Conservation (phyloP, 148 eudicot genomes). For the Rhododendron griersonianum region DNA sequence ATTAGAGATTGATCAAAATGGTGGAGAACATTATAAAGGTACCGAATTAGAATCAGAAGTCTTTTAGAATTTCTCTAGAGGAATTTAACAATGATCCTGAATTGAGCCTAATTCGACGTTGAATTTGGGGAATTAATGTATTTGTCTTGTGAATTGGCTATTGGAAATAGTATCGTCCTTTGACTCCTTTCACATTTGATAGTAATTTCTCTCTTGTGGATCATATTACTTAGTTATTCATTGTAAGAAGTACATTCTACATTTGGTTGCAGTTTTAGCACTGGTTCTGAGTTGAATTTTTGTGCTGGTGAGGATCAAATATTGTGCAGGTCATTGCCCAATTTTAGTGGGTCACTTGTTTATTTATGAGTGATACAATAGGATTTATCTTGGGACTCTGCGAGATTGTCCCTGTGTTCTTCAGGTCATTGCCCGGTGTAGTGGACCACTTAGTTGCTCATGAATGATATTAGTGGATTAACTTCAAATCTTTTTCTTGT, state of each 20-base stretch:
- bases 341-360: not conserved
- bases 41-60: not conserved
- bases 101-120: not conserved
- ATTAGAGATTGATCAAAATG: not conserved
- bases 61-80: not conserved
- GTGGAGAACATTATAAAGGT: not conserved
- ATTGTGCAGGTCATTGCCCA: not conserved
- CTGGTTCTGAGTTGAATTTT: not conserved
- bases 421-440: not conserved
- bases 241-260: not conserved
- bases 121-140: not conserved
- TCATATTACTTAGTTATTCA: not conserved
- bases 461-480: not conserved
- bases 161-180: not conserved
- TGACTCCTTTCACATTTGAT: not conserved
- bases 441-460: not conserved
- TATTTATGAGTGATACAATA: not conserved
- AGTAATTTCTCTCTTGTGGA: not conserved
- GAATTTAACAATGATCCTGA: not conserved
- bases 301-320: not conserved
- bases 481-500: not conserved
- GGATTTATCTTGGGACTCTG: not conserved
- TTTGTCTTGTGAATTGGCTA: not conserved
- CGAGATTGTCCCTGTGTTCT: not conserved
- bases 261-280: not conserved